A percentile compares a stretch with the other conserved stretches of the same genome.
phyloP scores from a whole-genome alignment of 148 eudicot species.

The Rhododendron ferrugineum region DNA sequence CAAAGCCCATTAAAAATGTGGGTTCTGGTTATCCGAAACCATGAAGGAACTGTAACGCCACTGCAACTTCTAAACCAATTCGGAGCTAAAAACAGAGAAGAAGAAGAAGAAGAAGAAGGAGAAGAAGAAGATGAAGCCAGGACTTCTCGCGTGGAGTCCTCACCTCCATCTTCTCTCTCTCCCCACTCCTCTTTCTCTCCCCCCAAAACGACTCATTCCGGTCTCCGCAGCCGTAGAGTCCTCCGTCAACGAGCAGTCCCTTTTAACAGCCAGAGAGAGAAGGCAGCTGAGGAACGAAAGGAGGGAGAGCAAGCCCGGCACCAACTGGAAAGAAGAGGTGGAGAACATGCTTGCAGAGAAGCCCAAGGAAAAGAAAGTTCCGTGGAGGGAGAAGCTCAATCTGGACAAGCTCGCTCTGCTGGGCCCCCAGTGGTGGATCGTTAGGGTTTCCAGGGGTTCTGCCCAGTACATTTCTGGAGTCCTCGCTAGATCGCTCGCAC shows the following conservation, averaged over 20 bases:
- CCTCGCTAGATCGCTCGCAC: constrained; percentile 44
- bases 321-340: constrained; percentile 75
- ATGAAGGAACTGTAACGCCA: not conserved
- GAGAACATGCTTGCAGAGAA: constrained; percentile 68
- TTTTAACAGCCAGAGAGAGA: constrained; percentile 57
- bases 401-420: constrained; percentile 52
- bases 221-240: constrained; percentile 24
- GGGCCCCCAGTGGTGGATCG: constrained; percentile 91
- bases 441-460: constrained; percentile 51
- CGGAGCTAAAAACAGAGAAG: not conserved
- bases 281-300: constrained; percentile 70
- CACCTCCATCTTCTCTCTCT: constrained; percentile 6
- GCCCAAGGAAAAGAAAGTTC: constrained; percentile 50
- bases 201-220: not conserved
- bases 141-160: constrained; percentile 44
- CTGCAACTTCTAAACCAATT: not conserved
- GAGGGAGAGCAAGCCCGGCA: constrained; percentile 50
- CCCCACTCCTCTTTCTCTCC: constrained; percentile 8
- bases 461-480: constrained; percentile 40
- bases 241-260: constrained; percentile 15
- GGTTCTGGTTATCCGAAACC: not conserved
- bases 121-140: constrained; percentile 35
- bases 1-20: too few relatives aligned
- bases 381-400: constrained; percentile 85
- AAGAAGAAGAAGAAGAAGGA: not conserved